A percentile compares a stretch with the other conserved stretches of the same genome.
phyloP scores from a whole-genome alignment of 2,329 filamentous ascomycete species.

The Venturia asperata region DNA sequence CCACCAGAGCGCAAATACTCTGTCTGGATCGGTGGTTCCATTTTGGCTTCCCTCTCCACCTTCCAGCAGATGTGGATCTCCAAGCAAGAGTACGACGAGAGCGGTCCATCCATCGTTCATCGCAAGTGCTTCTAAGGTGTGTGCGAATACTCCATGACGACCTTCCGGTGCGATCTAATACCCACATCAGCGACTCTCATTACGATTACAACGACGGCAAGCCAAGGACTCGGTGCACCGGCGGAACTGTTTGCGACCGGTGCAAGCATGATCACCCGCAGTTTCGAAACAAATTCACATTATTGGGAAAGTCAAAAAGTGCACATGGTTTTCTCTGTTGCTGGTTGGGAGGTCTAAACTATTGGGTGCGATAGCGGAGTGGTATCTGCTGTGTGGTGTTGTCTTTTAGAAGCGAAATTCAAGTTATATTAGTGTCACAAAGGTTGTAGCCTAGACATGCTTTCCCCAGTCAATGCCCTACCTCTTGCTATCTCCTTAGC shows the following conservation, averaged over 20 bases:
- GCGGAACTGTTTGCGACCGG: slow-evolving; percentile 6
- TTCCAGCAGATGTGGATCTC: slow-evolving; percentile 99
- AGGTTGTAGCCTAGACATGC: slow-evolving; percentile 11
- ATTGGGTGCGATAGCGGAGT: slow-evolving; percentile 11
- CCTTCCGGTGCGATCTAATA: slow-evolving; percentile 10
- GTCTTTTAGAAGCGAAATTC: slow-evolving; percentile 15
- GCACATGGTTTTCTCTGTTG: slow-evolving; percentile 8
- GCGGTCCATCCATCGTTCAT: slow-evolving; percentile 97
- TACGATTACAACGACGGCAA: slow-evolving; percentile 11
- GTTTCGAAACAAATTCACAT: slow-evolving; percentile 2
- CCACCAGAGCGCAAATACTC: slow-evolving; percentile 99
- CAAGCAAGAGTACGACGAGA: slow-evolving; percentile 99
- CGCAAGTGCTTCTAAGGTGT: slow-evolving; percentile 99
- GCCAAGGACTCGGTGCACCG: slow-evolving; percentile 12
- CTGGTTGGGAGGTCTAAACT: slow-evolving; percentile 9
- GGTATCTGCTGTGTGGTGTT: slow-evolving; percentile 6
- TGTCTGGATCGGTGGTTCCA: slow-evolving; percentile 99
- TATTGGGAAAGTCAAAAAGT: slow-evolving; percentile 15
- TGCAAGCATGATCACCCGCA: slow-evolving; percentile 12
- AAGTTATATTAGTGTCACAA: slow-evolving; percentile 4
- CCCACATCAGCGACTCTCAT: slow-evolving; percentile 5
- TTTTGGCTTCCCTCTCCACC: slow-evolving; percentile 96
- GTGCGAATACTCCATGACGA: neutral
- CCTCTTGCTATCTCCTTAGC: neutral
- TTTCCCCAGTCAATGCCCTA: neutral